A percentile compares a stretch with the other conserved stretches of the same genome.
Conservation (phyloP, 2,329 filamentous ascomycete species). For the Aspergillus sergii region DNA sequence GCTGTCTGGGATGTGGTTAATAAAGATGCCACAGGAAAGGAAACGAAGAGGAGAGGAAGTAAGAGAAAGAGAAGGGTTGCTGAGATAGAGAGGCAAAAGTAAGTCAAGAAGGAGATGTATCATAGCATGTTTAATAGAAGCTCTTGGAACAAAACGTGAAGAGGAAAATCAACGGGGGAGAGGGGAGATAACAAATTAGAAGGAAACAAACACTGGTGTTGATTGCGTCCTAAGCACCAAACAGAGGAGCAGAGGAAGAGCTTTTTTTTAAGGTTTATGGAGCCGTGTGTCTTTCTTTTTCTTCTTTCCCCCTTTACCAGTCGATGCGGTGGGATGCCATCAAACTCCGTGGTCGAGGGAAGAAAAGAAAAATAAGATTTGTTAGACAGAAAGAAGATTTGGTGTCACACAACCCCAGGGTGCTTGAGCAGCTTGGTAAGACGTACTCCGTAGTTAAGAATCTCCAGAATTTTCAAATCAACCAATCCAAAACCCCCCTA, state of each 20-base stretch:
- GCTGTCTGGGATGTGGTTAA: too few relatives aligned
- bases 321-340: neutral
- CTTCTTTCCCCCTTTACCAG: neutral
- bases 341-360: neutral
- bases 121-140: neutral
- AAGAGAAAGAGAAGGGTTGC: neutral
- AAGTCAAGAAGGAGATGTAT: neutral
- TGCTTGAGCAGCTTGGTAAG: neutral
- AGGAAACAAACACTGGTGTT: neutral
- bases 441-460: neutral
- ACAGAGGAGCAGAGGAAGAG: neutral
- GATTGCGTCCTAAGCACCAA: neutral
- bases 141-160: neutral
- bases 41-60: neutral
- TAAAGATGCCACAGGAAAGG: neutral
- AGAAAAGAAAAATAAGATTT: neutral
- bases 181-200: neutral
- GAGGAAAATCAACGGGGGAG: neutral
- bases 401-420: neutral
- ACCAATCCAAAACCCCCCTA: neutral
- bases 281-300: neutral
- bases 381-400: neutral
- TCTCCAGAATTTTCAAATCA: neutral
- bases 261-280: neutral
- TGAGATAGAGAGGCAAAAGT: neutral